Evolutionary conservation across 2,329 filamentous ascomycete genomes (phyloP).

Genomic region (Apiospora malaysiana): DNA sequence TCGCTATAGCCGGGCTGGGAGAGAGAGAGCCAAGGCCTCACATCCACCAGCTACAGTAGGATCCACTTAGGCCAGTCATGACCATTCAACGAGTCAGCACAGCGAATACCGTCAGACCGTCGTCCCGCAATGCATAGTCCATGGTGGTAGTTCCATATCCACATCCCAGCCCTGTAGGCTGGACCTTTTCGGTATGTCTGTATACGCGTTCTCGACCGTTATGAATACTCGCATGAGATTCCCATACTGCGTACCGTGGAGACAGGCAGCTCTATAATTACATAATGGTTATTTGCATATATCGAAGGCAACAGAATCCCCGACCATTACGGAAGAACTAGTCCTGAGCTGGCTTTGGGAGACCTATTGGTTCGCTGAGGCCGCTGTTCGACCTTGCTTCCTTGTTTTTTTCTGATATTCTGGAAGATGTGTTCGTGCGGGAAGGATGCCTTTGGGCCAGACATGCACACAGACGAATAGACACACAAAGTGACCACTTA

Average conservation of each 20-base stretch:
- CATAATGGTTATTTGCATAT: constrained; percentile 1
- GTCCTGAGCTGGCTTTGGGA: background rate
- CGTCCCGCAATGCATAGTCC: background rate
- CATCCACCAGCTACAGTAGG: constrained; percentile 15
- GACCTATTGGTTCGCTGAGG: constrained; percentile 2
- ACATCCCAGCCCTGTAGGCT: constrained; percentile 14
- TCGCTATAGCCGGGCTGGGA: constrained; percentile 13
- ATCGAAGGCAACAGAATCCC: background rate
- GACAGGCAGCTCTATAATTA: background rate
- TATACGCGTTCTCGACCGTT: constrained; percentile 12
- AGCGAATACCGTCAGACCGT: background rate
- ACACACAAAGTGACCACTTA: background rate
- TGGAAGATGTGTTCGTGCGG: background rate
- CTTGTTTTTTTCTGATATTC: background rate
- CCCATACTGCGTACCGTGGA: background rate
- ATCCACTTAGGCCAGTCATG: constrained; percentile 16
- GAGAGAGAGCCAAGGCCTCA: background rate
- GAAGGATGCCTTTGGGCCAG: background rate
- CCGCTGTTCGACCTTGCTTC: background rate
- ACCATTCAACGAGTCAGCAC: background rate
- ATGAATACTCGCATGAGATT: background rate
- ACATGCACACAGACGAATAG: background rate
- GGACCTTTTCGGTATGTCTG: background rate
- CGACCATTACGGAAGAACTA: background rate
- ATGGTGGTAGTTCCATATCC: background rate